Percentiles rank a stretch among this genome's conserved stretches.
phyloP scores from a whole-genome alignment of 108 stramenopile species.

The Pseudonitzschia multistriata region DNA sequence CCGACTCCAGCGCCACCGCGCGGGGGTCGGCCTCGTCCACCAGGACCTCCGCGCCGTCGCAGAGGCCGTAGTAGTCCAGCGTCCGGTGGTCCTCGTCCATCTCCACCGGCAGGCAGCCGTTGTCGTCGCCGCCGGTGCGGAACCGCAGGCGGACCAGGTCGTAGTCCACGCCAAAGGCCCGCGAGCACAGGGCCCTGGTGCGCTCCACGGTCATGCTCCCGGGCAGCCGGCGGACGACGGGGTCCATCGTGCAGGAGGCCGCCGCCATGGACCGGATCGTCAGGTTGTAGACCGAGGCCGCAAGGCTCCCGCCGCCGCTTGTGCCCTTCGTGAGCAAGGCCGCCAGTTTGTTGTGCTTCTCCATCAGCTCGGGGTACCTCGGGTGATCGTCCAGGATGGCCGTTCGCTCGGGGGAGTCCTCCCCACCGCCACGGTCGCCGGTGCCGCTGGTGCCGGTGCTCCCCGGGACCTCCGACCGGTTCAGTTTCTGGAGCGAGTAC shows the following conservation, averaged over 20 bases:
- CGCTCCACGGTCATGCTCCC: conserved; percentile 68
- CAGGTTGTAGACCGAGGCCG: conserved; percentile 63
- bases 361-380: conserved; percentile 42
- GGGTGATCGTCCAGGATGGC: conserved; percentile 56
- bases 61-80: conserved; percentile 82
- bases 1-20: neutral
- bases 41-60: conserved; percentile 81
- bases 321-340: conserved; percentile 10
- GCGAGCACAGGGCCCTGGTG: conserved; percentile 73
- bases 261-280: conserved; percentile 73
- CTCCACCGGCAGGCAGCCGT: conserved; percentile 53
- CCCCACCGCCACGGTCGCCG: neutral
- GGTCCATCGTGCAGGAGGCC: conserved; percentile 70
- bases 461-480: neutral
- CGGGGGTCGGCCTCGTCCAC: conserved; percentile 73
- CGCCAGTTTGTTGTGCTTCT: conserved; percentile 61
- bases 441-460: neutral
- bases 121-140: conserved; percentile 43
- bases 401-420: neutral
- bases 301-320: conserved; percentile 27
- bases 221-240: conserved; percentile 71
- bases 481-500: neutral
- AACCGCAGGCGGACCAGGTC: conserved; percentile 78
- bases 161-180: conserved; percentile 66
- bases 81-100: conserved; percentile 72